These are phyloP conservation scores for Isochrysis galbana DNA, from an alignment of 78 protist genomes.

Conservation along the genomic window DNA sequence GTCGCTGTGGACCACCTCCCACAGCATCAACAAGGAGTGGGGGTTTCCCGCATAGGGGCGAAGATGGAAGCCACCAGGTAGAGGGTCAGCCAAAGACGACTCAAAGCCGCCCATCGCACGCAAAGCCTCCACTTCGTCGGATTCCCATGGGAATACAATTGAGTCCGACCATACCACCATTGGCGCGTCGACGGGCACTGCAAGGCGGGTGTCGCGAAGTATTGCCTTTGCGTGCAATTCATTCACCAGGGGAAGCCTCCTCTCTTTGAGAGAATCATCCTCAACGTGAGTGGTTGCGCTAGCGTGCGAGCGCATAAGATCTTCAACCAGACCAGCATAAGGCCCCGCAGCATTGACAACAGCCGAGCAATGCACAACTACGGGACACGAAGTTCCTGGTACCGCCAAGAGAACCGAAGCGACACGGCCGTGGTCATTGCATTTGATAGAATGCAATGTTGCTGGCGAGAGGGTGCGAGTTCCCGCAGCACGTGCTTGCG, in stretches of 20 bases:
- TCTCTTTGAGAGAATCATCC: too few species aligned
- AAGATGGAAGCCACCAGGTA: neutral
- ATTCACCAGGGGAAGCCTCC: neutral
- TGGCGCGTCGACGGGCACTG: neutral
- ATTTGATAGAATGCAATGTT: too few species aligned
- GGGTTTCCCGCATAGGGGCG: neutral
- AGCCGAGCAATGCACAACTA: too few species aligned
- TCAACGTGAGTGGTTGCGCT: neutral
- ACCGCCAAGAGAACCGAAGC: too few species aligned
- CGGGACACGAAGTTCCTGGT: too few species aligned
- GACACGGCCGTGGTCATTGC: too few species aligned
- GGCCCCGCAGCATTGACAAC: neutral
- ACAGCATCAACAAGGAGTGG: neutral
- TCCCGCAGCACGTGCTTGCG: neutral
- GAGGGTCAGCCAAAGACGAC: neutral
- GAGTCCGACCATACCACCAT: neutral
- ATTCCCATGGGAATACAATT: neutral
- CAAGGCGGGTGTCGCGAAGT: neutral
- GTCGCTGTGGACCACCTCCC: neutral
- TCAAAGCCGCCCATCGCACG: neutral
- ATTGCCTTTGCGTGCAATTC: conserved; percentile 23
- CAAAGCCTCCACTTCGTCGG: neutral
- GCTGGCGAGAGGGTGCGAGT: neutral
- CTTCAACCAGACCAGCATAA: neutral
- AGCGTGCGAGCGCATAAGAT: neutral